Conservation (phyloP, 805 yeast species). For the Sugiyamaella chiloensis region DNA sequence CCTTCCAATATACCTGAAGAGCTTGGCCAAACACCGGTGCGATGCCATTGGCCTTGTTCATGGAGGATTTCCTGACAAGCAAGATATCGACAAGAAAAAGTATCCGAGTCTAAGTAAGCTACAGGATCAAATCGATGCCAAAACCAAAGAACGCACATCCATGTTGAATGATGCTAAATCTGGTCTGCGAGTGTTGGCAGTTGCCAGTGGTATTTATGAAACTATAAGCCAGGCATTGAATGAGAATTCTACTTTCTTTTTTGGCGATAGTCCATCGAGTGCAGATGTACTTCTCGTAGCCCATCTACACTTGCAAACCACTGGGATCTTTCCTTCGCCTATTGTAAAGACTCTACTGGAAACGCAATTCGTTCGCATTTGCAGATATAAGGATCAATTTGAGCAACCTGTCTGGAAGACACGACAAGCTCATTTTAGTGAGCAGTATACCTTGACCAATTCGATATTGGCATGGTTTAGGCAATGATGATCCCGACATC, state of each 20-base stretch:
- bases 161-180: constrained; percentile 17
- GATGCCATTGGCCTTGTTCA: constrained; percentile 13
- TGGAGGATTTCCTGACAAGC: constrained; percentile 3
- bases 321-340: constrained; percentile 18
- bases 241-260: background rate
- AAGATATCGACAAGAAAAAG: constrained; percentile 5
- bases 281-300: constrained; percentile 22
- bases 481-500: background rate
- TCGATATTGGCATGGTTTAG: background rate
- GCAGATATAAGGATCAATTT: constrained; percentile 3
- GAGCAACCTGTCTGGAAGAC: background rate
- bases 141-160: constrained; percentile 4
- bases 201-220: constrained; percentile 13
- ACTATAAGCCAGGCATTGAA: background rate
- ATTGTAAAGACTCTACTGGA: constrained; percentile 16
- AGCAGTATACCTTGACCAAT: background rate
- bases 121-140: constrained; percentile 27
- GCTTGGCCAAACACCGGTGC: constrained; percentile 23
- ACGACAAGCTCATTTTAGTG: background rate
- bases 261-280: constrained; percentile 8
- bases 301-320: constrained; percentile 19
- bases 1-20: constrained; percentile 27
- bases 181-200: constrained; percentile 13
- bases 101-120: constrained; percentile 22
- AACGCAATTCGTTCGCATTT: constrained; percentile 16